phyloP scores from a whole-genome alignment of 2,329 filamentous ascomycete species.

The Dissoconium aciculare region DNA sequence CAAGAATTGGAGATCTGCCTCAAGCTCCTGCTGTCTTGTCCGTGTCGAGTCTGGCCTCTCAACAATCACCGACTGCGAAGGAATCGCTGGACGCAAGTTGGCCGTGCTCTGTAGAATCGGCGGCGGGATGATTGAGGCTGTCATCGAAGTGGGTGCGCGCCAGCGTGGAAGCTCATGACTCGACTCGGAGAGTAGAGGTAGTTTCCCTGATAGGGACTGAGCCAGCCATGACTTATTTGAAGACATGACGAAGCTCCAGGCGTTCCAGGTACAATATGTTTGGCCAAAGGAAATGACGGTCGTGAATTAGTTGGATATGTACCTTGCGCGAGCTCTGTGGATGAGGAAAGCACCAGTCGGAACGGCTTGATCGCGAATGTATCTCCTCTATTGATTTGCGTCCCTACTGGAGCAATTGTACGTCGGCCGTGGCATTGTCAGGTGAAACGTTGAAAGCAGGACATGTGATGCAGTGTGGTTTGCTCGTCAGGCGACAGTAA shows the following conservation, averaged over 20 bases:
- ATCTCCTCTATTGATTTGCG: no score
- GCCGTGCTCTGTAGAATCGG: slow-evolving; percentile 23
- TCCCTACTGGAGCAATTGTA: no score
- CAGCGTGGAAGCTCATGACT: slow-evolving; percentile 21
- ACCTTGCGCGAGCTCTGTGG: no score
- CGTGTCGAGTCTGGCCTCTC: slow-evolving; percentile 27
- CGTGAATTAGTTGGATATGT: no score
- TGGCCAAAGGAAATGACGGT: no score
- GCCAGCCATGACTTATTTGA: slow-evolving; percentile 19
- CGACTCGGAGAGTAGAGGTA: slow-evolving; percentile 11
- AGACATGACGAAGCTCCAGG: slow-evolving; percentile 9
- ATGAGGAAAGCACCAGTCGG: no score
- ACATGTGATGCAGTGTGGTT: no score
- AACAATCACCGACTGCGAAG: slow-evolving; percentile 28
- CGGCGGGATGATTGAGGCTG: slow-evolving; percentile 22
- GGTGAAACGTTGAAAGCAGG: no score
- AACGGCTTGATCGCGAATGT: no score
- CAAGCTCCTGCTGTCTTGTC: slow-evolving; percentile 36
- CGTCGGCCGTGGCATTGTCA: no score
- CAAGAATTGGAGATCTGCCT: slow-evolving; percentile 42
- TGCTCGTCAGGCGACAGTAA: no score
- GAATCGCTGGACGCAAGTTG: slow-evolving; percentile 4
- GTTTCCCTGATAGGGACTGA: slow-evolving; percentile 13
- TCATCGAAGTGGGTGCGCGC: slow-evolving; percentile 21
- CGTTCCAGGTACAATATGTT: no score